Base-by-base conservation (phyloP, 306 rosid genomes). In the Boehmeria nivea region DNA sequence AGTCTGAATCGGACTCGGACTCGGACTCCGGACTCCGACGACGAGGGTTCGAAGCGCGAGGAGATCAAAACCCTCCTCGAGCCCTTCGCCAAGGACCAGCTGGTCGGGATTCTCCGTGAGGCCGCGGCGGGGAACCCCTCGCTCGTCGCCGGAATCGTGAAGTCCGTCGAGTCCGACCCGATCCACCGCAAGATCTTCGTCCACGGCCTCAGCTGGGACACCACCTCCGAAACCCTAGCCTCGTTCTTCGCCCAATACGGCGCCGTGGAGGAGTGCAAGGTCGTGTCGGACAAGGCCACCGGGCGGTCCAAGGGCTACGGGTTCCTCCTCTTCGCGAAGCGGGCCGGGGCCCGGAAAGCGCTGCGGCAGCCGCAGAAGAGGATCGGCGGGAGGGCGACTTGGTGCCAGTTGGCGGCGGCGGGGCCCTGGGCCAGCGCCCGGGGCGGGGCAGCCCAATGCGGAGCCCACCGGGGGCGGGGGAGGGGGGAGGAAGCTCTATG, bases 291-390 rank as follows among this genome's bases (percentile, higher is more conserved):
- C n/a, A 90, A 90, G 79, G 76, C 72, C 27, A 78, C 98, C 2
- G 98, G 98, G 10, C 87, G 87, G 65, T 90, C 98, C 33, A 90
- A 90, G 69, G 98, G 98, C 2, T 90, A 90, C 37, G 91, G 94
- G 0, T 90, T 90, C 55, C 80, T 90, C 12, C 83, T 90, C 43
- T 90, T 90, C 61, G 87, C 75, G 83, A 78, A 60, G 6, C 81
- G 98, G 0, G 72, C 83, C 6, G 91, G 94, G 1, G 95, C 95
- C 8, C 71, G 94, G 4, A 84, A 73, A 40, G 88, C 95, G 1
- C 66, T 90, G 6, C 80, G 82, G 77, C 72, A 80, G 64, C 98
- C 95, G 3, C 98, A 90, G 83, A 90, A 90, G 85, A 82, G 76
- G 81, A 90, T 90, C 26, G 98, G 98, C 0, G 82, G 73, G 46